Evolutionary conservation across 1,139 yeast genomes (phyloP).

Genomic region (Geotrichum cucujoidarum): DNA sequence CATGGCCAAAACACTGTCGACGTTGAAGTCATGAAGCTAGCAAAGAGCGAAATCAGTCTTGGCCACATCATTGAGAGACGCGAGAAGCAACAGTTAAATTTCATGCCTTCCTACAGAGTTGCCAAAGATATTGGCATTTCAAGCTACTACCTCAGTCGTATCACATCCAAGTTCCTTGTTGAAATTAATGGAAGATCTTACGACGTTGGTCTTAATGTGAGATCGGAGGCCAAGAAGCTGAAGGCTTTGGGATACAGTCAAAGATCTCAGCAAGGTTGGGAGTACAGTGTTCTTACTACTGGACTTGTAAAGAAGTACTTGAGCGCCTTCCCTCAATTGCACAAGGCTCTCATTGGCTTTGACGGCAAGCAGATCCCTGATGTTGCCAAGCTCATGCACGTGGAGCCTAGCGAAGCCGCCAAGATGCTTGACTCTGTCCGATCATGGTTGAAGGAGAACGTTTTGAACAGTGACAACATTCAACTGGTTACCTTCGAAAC

Average conservation of each 20-base stretch:
- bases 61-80: constrained; percentile 40
- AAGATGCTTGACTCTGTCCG: constrained; percentile 36
- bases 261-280: constrained; percentile 71
- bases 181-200: constrained; percentile 50
- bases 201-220: constrained; percentile 83
- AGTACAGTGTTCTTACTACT: constrained; percentile 70
- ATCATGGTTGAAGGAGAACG: constrained; percentile 43
- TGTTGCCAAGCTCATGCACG: constrained; percentile 40
- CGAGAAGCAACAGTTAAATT: constrained; percentile 55
- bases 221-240: constrained; percentile 70
- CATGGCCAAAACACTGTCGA: constrained; percentile 37
- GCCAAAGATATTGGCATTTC: constrained; percentile 54
- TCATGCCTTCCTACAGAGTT: constrained; percentile 64
- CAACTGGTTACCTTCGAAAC: constrained; percentile 69
- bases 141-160: constrained; percentile 64
- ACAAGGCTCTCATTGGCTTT: constrained; percentile 40
- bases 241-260: constrained; percentile 87
- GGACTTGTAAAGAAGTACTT: constrained; percentile 60
- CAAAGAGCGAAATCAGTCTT: constrained; percentile 29
- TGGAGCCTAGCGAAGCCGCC: constrained; percentile 43
- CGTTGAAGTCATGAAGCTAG: constrained; percentile 32
- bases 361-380: constrained; percentile 40
- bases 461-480: constrained; percentile 47
- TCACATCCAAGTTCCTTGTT: constrained; percentile 69
- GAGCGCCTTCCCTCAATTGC: constrained; percentile 56